These are phyloP conservation scores for Dothideomycetes sp. DNA, from an alignment of 2,329 filamentous ascomycete genomes.

Conservation along the genomic window DNA sequence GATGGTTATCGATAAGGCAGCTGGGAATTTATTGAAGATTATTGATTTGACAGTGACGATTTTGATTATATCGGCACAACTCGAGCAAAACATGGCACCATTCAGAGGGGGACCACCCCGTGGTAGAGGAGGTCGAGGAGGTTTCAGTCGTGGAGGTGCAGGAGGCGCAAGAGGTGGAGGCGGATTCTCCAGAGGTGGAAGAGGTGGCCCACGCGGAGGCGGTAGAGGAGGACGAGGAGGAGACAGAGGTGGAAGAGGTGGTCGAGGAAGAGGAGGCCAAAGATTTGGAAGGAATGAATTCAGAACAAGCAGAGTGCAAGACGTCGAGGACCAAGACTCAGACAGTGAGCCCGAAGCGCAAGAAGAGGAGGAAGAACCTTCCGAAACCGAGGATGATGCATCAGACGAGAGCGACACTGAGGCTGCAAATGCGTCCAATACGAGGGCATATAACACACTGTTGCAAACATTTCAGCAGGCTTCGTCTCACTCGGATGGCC, in stretches of 20 bases:
- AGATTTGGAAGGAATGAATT: constrained; percentile 13
- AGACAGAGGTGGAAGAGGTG: constrained; percentile 11
- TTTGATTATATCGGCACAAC: no score
- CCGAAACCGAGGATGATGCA: constrained; percentile 15
- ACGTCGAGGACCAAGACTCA: constrained; percentile 18
- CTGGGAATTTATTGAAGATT: neutral
- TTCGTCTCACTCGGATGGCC: constrained; percentile 29
- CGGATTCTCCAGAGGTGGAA: no score
- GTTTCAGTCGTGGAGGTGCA: constrained; percentile 11
- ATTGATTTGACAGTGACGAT: no score
- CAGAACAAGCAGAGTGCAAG: constrained; percentile 14
- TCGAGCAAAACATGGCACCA: constrained; percentile 8
- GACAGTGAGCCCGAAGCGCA: constrained; percentile 11
- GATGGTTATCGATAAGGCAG: neutral
- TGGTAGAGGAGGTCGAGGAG: constrained; percentile 7
- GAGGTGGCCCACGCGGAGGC: constrained; percentile 17
- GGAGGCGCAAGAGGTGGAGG: constrained; percentile 12
- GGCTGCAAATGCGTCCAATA: constrained; percentile 15
- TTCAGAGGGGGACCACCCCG: constrained; percentile 7
- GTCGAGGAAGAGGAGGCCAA: constrained; percentile 11
- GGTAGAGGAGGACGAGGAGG: constrained; percentile 16
- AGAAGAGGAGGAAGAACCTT: constrained; percentile 13
- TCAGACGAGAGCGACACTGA: constrained; percentile 20
- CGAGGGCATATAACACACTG: constrained; percentile 44
- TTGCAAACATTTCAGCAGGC: constrained; percentile 42